A percentile compares a stretch with the other conserved stretches of the same genome.
Conservation (phyloP, 148 eudicot genomes). For the Cornus controversa region DNA sequence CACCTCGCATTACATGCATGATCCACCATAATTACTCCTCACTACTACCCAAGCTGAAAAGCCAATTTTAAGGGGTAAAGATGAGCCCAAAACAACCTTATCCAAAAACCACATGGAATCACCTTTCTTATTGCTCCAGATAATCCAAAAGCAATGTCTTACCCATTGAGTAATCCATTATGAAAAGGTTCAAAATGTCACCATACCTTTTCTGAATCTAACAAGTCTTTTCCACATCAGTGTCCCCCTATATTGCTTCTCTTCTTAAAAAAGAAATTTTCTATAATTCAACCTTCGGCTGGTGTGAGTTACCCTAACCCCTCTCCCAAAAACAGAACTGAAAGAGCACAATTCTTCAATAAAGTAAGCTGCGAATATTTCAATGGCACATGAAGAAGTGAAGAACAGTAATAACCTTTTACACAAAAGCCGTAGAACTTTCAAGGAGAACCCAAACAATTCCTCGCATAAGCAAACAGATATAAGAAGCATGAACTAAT, state of each 20-base stretch:
- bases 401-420: neutral
- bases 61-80: neutral
- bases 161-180: neutral
- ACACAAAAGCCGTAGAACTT: neutral
- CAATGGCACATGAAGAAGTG: neutral
- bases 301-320: neutral
- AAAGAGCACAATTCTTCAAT: neutral
- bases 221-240: no score
- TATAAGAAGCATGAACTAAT: neutral
- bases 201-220: neutral
- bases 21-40: neutral
- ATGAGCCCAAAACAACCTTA: neutral
- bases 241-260: neutral
- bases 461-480: neutral
- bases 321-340: neutral
- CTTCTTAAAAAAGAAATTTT: neutral
- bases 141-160: neutral
- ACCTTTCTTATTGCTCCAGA: neutral
- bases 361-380: neutral
- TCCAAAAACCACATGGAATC: neutral
- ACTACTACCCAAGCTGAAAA: neutral
- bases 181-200: no score
- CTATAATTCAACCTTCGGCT: neutral
- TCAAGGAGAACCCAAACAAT: neutral
- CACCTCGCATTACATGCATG: neutral